Percentiles rank a stretch among this genome's conserved stretches.
Conservation (phyloP, 352 stramenopile genomes). For the Phytophthora hybrid region DNA sequence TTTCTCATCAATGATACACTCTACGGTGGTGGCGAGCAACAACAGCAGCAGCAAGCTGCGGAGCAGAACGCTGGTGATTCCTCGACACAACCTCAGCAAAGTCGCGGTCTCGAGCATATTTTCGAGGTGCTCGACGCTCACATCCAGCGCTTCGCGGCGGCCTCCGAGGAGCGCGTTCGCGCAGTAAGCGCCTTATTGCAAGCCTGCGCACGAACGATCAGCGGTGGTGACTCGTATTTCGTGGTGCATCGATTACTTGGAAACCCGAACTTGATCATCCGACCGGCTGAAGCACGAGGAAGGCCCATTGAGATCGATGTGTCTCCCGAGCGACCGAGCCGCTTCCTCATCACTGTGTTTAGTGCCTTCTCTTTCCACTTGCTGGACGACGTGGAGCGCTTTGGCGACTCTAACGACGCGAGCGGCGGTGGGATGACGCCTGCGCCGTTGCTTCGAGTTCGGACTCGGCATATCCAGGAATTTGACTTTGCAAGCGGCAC, state of each 20-base stretch:
- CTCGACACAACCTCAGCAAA: slow-evolving; percentile 32
- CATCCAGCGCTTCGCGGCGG: slow-evolving; percentile 73
- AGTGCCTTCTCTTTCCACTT: slow-evolving; percentile 83
- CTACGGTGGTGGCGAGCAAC: slow-evolving; percentile 69
- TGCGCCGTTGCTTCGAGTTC: slow-evolving; percentile 67
- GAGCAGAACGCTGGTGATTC: slow-evolving; percentile 17
- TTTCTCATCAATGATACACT: slow-evolving; percentile 86
- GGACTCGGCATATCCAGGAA: slow-evolving; percentile 81
- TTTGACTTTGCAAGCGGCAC: slow-evolving; percentile 81
- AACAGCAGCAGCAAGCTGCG: slow-evolving; percentile 29
- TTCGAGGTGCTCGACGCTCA: slow-evolving; percentile 81
- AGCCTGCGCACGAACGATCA: slow-evolving; percentile 79
- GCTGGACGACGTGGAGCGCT: slow-evolving; percentile 83
- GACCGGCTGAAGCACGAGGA: slow-evolving; percentile 69
- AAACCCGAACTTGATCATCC: slow-evolving; percentile 80
- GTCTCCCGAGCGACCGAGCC: slow-evolving; percentile 55
- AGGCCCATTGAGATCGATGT: slow-evolving; percentile 82
- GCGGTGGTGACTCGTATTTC: slow-evolving; percentile 83
- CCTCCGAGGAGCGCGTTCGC: slow-evolving; percentile 69
- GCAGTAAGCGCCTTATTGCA: slow-evolving; percentile 76
- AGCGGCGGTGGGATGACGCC: slow-evolving; percentile 51
- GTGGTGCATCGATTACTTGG: slow-evolving; percentile 79
- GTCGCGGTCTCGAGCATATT: slow-evolving; percentile 78
- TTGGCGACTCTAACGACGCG: slow-evolving; percentile 48
- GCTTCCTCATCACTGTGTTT: slow-evolving; percentile 81